These are phyloP conservation scores for Picochlorum costavermella DNA, from an alignment of 139 green algal genomes.

Conservation along the genomic window DNA sequence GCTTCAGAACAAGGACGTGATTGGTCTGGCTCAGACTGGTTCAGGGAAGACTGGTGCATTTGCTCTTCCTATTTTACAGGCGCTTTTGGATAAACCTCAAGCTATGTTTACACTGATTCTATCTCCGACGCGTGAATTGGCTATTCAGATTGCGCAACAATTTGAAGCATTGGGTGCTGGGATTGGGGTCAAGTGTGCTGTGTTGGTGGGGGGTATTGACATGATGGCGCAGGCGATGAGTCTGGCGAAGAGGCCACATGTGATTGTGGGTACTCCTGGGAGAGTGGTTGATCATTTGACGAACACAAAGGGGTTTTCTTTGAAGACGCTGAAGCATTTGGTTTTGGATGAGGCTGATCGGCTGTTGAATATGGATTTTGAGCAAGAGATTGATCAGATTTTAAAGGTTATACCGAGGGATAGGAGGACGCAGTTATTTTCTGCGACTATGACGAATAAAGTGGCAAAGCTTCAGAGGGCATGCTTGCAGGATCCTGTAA, in stretches of 20 bases:
- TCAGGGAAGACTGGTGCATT: constrained; percentile 97
- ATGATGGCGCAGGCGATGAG: constrained; percentile 94
- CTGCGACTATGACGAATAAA: constrained; percentile 98
- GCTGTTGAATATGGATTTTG: constrained; percentile 99
- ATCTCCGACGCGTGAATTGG: constrained; percentile 91
- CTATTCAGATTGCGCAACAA: constrained; percentile 97
- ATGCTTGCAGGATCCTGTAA: constrained; percentile 85
- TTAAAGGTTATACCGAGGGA: constrained; percentile 76
- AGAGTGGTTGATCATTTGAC: constrained; percentile 95
- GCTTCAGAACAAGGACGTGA: constrained; percentile 82
- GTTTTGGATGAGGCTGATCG: constrained; percentile 97
- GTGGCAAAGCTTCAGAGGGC: constrained; percentile 97
- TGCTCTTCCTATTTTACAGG: constrained; percentile 89
- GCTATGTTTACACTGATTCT: constrained; percentile 88
- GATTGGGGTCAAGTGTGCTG: constrained; percentile 79
- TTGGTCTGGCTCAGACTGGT: constrained; percentile 96
- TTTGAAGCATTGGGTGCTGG: constrained; percentile 87
- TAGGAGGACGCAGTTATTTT: constrained; percentile 92
- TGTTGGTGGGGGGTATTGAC: constrained; percentile 96
- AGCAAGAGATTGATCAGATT: constrained; percentile 98
- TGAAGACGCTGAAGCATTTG: constrained; percentile 78
- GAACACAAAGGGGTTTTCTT: constrained; percentile 98
- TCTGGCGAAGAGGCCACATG: constrained; percentile 84
- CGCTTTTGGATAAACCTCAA: constrained; percentile 82
- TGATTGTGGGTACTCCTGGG: constrained; percentile 93